Evolutionary conservation across 2,329 filamentous ascomycete species (phyloP).

Genomic region (Alternaria atra): DNA sequence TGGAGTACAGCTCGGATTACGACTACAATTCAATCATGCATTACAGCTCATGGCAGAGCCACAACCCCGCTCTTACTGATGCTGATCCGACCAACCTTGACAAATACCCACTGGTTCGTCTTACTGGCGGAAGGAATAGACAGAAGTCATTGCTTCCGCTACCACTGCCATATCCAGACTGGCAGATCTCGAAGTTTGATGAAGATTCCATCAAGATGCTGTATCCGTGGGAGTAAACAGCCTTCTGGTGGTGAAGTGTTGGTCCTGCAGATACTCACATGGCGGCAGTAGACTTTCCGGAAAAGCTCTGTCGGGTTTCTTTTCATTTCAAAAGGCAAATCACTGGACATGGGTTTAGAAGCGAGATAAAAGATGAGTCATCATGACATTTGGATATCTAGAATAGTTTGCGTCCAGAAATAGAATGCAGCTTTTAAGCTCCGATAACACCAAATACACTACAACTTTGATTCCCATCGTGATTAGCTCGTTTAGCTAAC

Average conservation of each 20-base stretch:
- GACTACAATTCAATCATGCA: conserved; percentile 9
- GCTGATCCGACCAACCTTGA: neutral
- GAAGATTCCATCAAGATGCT: neutral
- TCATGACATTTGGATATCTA: neutral
- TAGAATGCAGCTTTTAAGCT: too few relatives aligned
- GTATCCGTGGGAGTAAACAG: neutral
- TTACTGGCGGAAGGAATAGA: neutral
- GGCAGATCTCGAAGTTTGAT: neutral
- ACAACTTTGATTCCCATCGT: too few relatives aligned
- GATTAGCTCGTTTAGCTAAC: too few relatives aligned
- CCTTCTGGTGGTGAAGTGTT: neutral
- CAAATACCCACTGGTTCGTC: neutral
- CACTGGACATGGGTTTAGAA: neutral
- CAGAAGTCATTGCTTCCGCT: neutral
- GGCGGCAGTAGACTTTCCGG: neutral
- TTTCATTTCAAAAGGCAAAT: neutral
- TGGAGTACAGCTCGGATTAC: neutral
- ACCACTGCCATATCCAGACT: neutral
- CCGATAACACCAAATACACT: too few relatives aligned
- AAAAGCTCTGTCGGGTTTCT: neutral
- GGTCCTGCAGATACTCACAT: neutral
- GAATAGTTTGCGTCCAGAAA: neutral
- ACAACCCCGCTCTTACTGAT: neutral
- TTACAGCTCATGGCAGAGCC: conserved; percentile 4
- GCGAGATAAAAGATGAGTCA: neutral